Evolutionary conservation across 1,284 basidiomycete genomes (phyloP).

Genomic region (Cryptococcus sp.): DNA sequence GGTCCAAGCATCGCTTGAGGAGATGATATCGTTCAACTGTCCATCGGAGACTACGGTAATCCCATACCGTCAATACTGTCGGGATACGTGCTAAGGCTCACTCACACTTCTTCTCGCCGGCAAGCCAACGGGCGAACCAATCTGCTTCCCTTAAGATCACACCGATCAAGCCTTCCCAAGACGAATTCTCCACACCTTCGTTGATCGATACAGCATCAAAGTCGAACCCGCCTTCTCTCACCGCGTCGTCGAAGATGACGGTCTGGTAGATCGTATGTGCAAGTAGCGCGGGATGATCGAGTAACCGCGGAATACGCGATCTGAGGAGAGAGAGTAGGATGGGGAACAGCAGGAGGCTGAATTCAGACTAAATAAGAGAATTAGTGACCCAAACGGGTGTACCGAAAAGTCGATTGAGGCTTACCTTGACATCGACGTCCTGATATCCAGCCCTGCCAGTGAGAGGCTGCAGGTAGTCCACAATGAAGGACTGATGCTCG

Average conservation of each 20-base stretch:
- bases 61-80: not conserved
- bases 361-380: constrained; percentile 66
- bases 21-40: constrained; percentile 78
- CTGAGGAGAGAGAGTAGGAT: constrained; percentile 70
- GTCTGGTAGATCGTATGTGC: constrained; percentile 96
- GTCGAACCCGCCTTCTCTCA: constrained; percentile 74
- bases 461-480: constrained; percentile 72
- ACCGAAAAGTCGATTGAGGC: too few relatives aligned
- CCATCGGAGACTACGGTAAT: constrained; percentile 52
- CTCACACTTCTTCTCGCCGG: constrained; percentile 82
- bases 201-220: constrained; percentile 55
- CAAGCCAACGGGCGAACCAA: constrained; percentile 90
- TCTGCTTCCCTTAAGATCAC: constrained; percentile 76
- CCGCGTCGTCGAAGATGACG: constrained; percentile 78
- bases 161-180: constrained; percentile 76
- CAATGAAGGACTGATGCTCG: constrained; percentile 77
- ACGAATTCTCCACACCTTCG: constrained; percentile 29
- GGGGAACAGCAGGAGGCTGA: constrained; percentile 70
- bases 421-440: constrained; percentile 72
- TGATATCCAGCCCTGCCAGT: constrained; percentile 64
- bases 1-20: constrained; percentile 81
- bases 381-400: constrained; percentile 25
- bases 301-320: constrained; percentile 70
- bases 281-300: constrained; percentile 77
- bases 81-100: not conserved